Evolutionary conservation across 1,139 yeast genomes (phyloP).

Genomic region (Insectozyma bohioensis): DNA sequence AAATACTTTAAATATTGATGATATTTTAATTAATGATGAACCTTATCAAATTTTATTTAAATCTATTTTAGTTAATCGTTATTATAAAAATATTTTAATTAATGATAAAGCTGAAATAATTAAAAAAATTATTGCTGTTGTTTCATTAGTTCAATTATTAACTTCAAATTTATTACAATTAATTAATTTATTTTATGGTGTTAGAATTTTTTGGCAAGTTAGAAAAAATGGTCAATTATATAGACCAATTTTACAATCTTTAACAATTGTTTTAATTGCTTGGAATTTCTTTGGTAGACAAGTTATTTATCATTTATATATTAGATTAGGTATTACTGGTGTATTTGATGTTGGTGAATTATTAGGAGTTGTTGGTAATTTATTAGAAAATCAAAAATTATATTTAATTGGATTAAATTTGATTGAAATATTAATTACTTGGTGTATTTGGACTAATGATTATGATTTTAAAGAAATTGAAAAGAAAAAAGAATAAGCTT

Average conservation of each 20-base stretch:
- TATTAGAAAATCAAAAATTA: slow-evolving; percentile 11
- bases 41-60: slow-evolving; percentile 12
- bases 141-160: slow-evolving; percentile 3
- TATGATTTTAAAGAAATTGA: not conserved
- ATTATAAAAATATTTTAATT: slow-evolving; percentile 7
- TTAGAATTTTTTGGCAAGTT: slow-evolving; percentile 6
- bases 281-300: slow-evolving; percentile 12
- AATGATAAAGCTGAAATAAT: not conserved
- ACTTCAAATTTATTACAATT: slow-evolving; percentile 10
- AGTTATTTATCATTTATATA: slow-evolving; percentile 2
- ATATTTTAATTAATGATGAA: slow-evolving; percentile 8
- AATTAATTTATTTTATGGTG: slow-evolving; percentile 8
- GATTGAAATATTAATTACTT: slow-evolving; percentile 13
- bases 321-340: slow-evolving; percentile 10
- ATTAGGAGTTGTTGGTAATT: slow-evolving; percentile 10
- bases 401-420: slow-evolving; percentile 8
- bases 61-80: slow-evolving; percentile 12
- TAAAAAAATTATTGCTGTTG: slow-evolving; percentile 1
- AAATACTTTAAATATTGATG: slow-evolving; percentile 1
- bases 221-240: slow-evolving; percentile 5
- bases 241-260: slow-evolving; percentile 9
- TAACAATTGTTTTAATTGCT: slow-evolving; percentile 12
- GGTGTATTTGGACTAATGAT: slow-evolving; percentile 13
- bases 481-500: slow-evolving; percentile 1
- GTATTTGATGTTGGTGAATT: slow-evolving; percentile 15